Conservation (phyloP, 108 stramenopile genomes). For the Craspedostauros australis region DNA sequence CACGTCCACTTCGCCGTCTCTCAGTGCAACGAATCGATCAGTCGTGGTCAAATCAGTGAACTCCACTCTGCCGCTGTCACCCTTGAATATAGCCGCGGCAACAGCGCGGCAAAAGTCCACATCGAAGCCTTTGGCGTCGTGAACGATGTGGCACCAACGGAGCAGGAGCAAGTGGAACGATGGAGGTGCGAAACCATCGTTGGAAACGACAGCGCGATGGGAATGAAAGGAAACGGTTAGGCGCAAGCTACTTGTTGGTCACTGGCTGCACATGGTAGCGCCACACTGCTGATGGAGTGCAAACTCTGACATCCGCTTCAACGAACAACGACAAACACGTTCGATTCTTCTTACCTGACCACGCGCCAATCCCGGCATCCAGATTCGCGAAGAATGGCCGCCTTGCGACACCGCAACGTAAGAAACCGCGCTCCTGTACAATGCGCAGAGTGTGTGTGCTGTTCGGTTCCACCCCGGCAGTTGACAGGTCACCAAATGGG, state of each 20-base stretch:
- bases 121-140: slow-evolving; percentile 53
- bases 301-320: no score
- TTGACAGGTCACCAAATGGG: slow-evolving; percentile 29
- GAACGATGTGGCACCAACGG: no score
- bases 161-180: no score
- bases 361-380: background rate
- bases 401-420: slow-evolving; percentile 40
- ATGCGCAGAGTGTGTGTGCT: slow-evolving; percentile 7
- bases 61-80: slow-evolving; percentile 15
- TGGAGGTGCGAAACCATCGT: no score
- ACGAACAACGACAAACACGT: no score
- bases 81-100: slow-evolving; percentile 42
- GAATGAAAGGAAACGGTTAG: no score
- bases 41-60: slow-evolving; percentile 19
- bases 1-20: slow-evolving; percentile 34
- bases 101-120: slow-evolving; percentile 42
- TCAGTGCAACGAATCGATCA: slow-evolving; percentile 29
- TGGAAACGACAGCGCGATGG: no score
- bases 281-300: background rate
- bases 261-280: background rate
- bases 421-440: slow-evolving; percentile 19
- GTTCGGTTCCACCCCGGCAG: background rate
- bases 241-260: no score
- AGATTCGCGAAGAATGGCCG: slow-evolving; percentile 14
- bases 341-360: slow-evolving; percentile 17